These are phyloP conservation scores for Pyrrhoderma lamaoense DNA, from an alignment of 1,284 basidiomycete genomes.

Conservation along the genomic window DNA sequence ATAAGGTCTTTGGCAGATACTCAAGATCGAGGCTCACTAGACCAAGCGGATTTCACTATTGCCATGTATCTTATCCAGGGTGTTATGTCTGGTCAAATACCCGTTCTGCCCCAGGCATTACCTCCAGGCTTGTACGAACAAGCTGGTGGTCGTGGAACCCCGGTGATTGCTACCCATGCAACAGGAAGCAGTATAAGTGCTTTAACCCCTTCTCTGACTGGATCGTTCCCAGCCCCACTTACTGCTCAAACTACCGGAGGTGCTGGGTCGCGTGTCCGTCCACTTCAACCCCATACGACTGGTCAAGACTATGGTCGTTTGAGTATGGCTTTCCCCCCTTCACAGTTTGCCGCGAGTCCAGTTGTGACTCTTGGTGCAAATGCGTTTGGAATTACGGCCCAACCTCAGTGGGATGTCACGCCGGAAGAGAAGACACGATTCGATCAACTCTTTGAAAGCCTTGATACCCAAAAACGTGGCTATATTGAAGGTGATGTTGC, in stretches of 20 bases:
- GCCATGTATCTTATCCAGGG: conserved; percentile 96
- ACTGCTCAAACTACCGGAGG: conserved; percentile 20
- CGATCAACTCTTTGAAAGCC: conserved; percentile 78
- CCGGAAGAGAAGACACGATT: conserved; percentile 73
- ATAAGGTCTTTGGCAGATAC: conserved; percentile 90
- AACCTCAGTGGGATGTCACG: conserved; percentile 75
- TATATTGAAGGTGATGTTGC: conserved; percentile 91
- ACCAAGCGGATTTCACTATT: conserved; percentile 89
- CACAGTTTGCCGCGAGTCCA: conserved; percentile 13
- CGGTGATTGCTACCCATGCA: conserved; percentile 44
- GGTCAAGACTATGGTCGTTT: conserved; percentile 28
- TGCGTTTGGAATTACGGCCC: conserved; percentile 26
- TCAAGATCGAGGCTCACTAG: conserved; percentile 84
- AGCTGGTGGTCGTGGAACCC: conserved; percentile 43
- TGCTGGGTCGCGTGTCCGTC: neutral
- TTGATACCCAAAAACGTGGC: conserved; percentile 74
- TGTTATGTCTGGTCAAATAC: conserved; percentile 76
- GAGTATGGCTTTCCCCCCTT: conserved; percentile 8
- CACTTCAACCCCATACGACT: conserved; percentile 36
- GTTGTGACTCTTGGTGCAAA: conserved; percentile 29
- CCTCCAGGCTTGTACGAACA: conserved; percentile 92
- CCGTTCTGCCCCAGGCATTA: conserved; percentile 69
- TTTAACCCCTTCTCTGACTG: conserved; percentile 39
- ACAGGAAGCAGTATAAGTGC: conserved; percentile 54
- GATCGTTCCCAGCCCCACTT: conserved; percentile 30